Evolutionary conservation across 2,329 filamentous ascomycete species (phyloP), one percentile per base, ranked within the genome.

Genomic region (Triangularia verruculosa): DNA sequence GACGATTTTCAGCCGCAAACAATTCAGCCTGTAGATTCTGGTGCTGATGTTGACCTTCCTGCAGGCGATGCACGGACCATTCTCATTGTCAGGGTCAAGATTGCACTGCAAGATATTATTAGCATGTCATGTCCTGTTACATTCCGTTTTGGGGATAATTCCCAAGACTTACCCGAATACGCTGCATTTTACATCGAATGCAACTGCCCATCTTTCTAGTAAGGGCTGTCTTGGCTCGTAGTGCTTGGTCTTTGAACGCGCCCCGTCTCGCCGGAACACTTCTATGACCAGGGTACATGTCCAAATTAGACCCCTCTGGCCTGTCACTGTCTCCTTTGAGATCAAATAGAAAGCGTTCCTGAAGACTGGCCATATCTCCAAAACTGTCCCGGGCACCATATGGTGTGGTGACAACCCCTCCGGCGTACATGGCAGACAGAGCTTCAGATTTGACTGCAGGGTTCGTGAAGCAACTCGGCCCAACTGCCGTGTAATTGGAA

Each of bases 161-260:
- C n/a, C n/a, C 30, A 63, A 17, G 34, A 76, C 83, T 79, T 73
- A 87, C 85, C 57, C 85, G 80, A 68, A 87, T 86, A 52, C 84
- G 79, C 67, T 87, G 85, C 83, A 87, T 86, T 57, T 83, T 79
- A 66, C 85, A 88, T 53, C 85, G 78, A 63, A 87, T 82, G 69
- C 85, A 88, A 20, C 83, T 85, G 8, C 84, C 84, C 17, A 84
- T 82, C 61, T 81, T 82, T 64, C 85, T 78, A 1, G 84, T 87
- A 62, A 81, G 77, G 0, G 85, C 85, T 0, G 85, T 87, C 67
- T 81, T 77, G 65, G 83, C 78, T 24, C 84, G 79, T 28, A 81
- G 76, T 9, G 74, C 74, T n/a, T 78, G 75, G 59, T 83, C 81
- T 64, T 79, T 83, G 73, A 87, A 87, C 2, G 83, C 84, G 0